Conservation (phyloP, 83 land plant genomes). For the Diphasiastrum complanatum region DNA sequence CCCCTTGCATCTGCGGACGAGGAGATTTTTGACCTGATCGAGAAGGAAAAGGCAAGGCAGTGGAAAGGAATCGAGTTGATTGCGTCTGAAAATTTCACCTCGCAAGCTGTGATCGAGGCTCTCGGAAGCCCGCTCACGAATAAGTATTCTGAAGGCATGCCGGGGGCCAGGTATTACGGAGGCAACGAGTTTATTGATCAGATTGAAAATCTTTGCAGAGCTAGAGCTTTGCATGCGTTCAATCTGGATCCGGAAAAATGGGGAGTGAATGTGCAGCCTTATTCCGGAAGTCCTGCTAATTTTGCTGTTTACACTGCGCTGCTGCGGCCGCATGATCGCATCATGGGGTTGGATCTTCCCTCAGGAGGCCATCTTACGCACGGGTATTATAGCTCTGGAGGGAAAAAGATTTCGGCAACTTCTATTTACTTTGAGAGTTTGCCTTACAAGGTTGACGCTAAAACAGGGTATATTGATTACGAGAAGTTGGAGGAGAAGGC, state of each 20-base stretch:
- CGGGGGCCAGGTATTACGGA: too few species aligned
- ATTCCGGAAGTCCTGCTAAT: too few species aligned
- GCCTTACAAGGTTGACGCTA: constrained; percentile 16
- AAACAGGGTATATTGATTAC: constrained; percentile 35
- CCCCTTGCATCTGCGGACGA: too few species aligned
- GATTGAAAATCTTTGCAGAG: constrained; percentile 2
- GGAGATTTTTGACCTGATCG: too few species aligned
- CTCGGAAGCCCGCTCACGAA: too few species aligned
- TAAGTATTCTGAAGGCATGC: too few species aligned
- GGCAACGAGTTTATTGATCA: constrained; percentile 15
- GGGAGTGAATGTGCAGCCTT: too few species aligned
- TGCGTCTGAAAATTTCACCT: too few species aligned
- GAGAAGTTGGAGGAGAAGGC: constrained; percentile 87
- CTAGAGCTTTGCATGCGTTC: constrained; percentile 7
- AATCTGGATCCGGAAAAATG: constrained; percentile 8
- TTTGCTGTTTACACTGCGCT: constrained; percentile 14
- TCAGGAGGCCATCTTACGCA: constrained; percentile 16
- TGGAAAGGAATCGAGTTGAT: too few species aligned
- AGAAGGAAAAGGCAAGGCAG: too few species aligned
- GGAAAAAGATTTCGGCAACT: constrained; percentile 16
- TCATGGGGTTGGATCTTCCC: constrained; percentile 14
- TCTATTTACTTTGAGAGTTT: constrained; percentile 17
- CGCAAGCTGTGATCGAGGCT: too few species aligned
- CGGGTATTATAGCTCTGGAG: constrained; percentile 12
- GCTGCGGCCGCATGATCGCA: constrained; percentile 7